Evolutionary conservation across 78 protist genomes (phyloP), one percentile per base, ranked within the genome.

Genomic region (Anaeramoeba flamelloides): DNA sequence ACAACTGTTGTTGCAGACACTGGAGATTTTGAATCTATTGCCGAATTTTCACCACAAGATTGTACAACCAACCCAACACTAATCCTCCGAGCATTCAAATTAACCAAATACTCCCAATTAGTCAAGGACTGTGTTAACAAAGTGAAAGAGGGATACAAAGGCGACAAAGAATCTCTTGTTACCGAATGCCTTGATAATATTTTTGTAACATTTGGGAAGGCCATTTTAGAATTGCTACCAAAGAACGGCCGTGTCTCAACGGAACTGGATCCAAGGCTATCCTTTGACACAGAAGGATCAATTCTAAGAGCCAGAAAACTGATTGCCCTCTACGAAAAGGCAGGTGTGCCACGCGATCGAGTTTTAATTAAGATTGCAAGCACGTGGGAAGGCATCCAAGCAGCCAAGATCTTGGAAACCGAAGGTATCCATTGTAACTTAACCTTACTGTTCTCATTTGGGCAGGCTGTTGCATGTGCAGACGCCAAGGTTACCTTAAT

Each of bases 321-420:
- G 77, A 91, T 94, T 74, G 81, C 31, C 2, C 80, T 93, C 41
- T 93, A 93, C 93, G 83, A 90, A 78, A 92, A 37, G 4, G 89
- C 85, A 22, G 97, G 94, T 75, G 79, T 91, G 75, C 79, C 1
- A 37, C 77, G 76, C 40, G 90, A 91, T 3, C 87, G 97, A 36
- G 85, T 95, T 8, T 86, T 94, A 41, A 84, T 95, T 83, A 95
- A 95, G 82, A 41, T 95, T 8, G 96, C 97, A 2, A 86, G 94
- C 32, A 95, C 98, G 0, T 95, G 96, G 96, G 97, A 95, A 79
- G 98, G 98, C 12, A 92, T 95, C 77, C 78, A 91, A 80, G 98
- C 97, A 3, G 94, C 91, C 32, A 26, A 32, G 12, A 81, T 39
- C 36, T 87, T 95, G 40, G 97, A 93, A 83, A 38, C 32, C 40